Evolutionary conservation across 345 rosid genomes (phyloP), one percentile per base, ranked within the genome.

Genomic region (Camelina laxa): DNA sequence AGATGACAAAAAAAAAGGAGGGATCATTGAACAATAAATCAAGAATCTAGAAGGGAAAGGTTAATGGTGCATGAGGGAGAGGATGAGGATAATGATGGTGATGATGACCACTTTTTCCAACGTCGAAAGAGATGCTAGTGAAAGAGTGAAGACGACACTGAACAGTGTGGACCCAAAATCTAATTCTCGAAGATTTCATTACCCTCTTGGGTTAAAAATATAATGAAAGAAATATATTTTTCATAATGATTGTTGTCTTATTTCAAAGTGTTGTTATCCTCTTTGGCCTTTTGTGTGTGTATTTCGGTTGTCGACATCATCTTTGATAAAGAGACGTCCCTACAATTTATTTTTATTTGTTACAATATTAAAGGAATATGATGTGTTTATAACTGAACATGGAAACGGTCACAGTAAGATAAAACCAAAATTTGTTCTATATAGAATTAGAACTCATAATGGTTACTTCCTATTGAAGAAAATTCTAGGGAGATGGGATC

Each of bases 51-150:
- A 27, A 14, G 15, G 31, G 53, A 30, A 19, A 6, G n/a, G 7
- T 17, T 19, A 50, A 50, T 51, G 63, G 69, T 60, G 75, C 68
- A 62, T 12, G 49, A 71, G n/a, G 44, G n/a, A 50, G 3, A 50
- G 3, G 63, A 60, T 20, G 48, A 24, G 50, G 49, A 33, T 30
- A 31, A 57, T n/a, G 41, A 44, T 44, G 54, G 7, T 33, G 36
- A 64, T 64, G 70, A 56, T 51, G 76, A 36, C 30, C 65, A 21
- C 71, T 22, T 39, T 55, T 55, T 39, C 70, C 65, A 65, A 73
- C 60, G 57, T 73, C 64, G 38, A 73, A 54, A 53, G 70, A 73
- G 76, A 69, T 45, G 30, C 30, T 27, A 14, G 70, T 73, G 64
- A 36, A 36, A 33, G 10, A 35, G 38, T 35, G 38, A 36, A 36